These are phyloP conservation scores for Dichomitus squalens DNA, from an alignment of 1,284 basidiomycete genomes.

Conservation along the genomic window DNA sequence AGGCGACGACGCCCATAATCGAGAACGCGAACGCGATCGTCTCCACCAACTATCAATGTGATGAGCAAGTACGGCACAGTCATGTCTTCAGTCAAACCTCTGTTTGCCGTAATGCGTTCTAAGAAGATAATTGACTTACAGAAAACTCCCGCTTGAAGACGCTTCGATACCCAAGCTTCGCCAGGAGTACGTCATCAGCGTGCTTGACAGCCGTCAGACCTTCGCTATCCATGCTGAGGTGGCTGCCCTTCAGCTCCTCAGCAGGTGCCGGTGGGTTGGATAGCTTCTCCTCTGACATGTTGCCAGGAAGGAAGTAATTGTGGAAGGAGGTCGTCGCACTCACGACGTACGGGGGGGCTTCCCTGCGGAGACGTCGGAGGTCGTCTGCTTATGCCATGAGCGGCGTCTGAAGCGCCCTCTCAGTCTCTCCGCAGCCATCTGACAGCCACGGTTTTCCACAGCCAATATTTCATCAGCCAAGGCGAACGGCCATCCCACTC, in stretches of 20 bases:
- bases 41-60: slow-evolving; percentile 50
- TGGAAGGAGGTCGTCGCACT: background rate
- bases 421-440: background rate
- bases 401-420: background rate
- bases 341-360: too few relatives aligned
- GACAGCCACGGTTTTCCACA: background rate
- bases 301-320: background rate
- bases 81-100: background rate
- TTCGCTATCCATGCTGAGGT: slow-evolving; percentile 1
- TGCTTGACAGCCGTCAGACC: slow-evolving; percentile 34
- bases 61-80: background rate
- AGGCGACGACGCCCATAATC: slow-evolving; percentile 76
- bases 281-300: slow-evolving; percentile 2
- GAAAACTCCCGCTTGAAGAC: slow-evolving; percentile 81
- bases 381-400: background rate
- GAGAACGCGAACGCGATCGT: slow-evolving; percentile 72
- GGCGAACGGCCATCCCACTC: too few relatives aligned
- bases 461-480: too few relatives aligned
- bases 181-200: slow-evolving; percentile 60
- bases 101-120: too few relatives aligned
- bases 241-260: background rate
- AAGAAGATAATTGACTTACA: slow-evolving; percentile 40
- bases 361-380: background rate
- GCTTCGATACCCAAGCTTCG: slow-evolving; percentile 71
- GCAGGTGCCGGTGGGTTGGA: background rate